phyloP scores from a whole-genome alignment of 306 rosid species.

The Senna tora region DNA sequence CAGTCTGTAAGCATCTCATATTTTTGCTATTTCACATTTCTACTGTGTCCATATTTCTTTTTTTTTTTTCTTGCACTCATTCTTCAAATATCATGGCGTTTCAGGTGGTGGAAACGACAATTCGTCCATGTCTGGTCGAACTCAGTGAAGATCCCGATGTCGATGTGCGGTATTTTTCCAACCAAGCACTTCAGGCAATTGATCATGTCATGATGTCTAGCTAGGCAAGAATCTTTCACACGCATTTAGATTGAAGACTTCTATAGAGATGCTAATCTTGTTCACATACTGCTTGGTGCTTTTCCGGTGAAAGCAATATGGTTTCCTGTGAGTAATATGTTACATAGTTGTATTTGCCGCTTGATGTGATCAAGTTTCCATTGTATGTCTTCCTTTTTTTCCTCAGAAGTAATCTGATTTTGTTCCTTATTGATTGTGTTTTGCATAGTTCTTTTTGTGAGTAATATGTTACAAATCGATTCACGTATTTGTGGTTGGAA shows the following conservation, averaged over 20 bases:
- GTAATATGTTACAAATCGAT: too few species aligned
- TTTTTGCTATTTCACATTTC: neutral
- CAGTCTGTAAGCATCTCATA: constrained; percentile 70
- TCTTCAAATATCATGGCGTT: constrained; percentile 24
- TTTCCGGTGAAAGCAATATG: constrained; percentile 29
- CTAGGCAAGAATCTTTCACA: constrained; percentile 49
- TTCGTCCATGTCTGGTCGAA: constrained; percentile 89
- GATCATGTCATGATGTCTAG: constrained; percentile 90
- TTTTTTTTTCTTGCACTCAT: constrained; percentile 11
- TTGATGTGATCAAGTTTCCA: constrained; percentile 40
- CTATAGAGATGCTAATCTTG: constrained; percentile 32
- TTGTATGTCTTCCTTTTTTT: constrained; percentile 13
- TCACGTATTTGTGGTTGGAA: neutral
- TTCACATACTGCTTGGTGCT: constrained; percentile 36
- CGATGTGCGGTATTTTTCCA: constrained; percentile 85
- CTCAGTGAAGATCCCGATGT: constrained; percentile 96
- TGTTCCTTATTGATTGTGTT: constrained; percentile 20
- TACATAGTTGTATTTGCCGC: constrained; percentile 18
- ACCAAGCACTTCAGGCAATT: constrained; percentile 86
- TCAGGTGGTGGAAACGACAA: constrained; percentile 87
- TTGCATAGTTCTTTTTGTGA: too few species aligned
- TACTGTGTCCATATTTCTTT: neutral
- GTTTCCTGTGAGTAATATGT: constrained; percentile 33
- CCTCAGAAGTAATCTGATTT: neutral
- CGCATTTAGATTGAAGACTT: constrained; percentile 35